Percentiles rank a stretch among this genome's conserved stretches.
phyloP scores from a whole-genome alignment of 2,329 filamentous ascomycete genomes.

The Mariannaea elegans region DNA sequence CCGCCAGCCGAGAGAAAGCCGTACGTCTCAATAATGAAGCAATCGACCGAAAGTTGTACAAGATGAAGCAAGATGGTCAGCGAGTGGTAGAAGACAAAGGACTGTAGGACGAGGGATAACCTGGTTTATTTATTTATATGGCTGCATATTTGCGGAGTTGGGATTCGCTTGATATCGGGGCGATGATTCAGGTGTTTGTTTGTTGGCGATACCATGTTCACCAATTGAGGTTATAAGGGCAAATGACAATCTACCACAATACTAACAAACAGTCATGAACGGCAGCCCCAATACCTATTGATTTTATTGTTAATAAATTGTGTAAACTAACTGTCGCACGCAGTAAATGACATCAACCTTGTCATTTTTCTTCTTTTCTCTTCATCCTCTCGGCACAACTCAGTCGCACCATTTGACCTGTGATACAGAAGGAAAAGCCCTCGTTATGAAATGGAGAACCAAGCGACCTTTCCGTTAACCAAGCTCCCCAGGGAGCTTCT shows the following conservation, averaged over 20 bases:
- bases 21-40: conserved; percentile 62
- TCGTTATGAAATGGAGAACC: neutral
- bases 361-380: no score
- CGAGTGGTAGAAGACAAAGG: conserved; percentile 60
- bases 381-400: no score
- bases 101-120: conserved; percentile 8
- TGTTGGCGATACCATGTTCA: conserved; percentile 22
- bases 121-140: conserved; percentile 25
- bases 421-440: neutral
- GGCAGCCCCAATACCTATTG: conserved; percentile 18
- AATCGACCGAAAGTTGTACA: conserved; percentile 64
- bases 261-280: conserved; percentile 10
- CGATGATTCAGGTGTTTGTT: conserved; percentile 23
- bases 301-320: neutral
- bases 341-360: no score
- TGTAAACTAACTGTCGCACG: no score
- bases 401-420: neutral
- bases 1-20: conserved; percentile 62
- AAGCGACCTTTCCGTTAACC: neutral
- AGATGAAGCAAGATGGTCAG: conserved; percentile 65
- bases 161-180: conserved; percentile 21
- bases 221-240: neutral
- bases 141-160: conserved; percentile 29
- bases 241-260: neutral
- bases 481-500: neutral